Base-by-base conservation (phyloP, 73 alveolate species). In the Effrenium voratum region DNA sequence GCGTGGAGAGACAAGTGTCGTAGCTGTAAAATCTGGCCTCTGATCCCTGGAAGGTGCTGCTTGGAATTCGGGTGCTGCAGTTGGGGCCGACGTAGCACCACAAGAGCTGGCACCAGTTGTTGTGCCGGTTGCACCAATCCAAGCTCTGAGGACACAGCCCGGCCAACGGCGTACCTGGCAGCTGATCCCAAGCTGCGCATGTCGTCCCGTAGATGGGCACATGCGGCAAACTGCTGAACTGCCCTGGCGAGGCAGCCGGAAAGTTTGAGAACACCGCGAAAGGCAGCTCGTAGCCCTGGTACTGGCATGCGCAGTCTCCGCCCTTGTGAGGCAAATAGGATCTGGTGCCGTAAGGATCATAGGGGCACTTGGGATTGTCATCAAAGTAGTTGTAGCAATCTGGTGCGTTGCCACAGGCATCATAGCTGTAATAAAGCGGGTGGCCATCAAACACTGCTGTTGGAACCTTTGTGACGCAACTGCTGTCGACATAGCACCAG, bases 141-240 rank as follows among this genome's bases (percentile, higher is more conserved):
- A 87, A 70, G 44, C 95, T 84, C 5, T 32, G 63, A 32, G 95
- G 95, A 47, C 95, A 87, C 38, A 60, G 63, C 52, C 72, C 40
- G 68, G 68, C 66, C 90, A 60, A 79, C 22, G 95, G 95, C 2
- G 95, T 87, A 34, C 80, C 75, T 30, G 95, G 95, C 85, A 87
- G 36, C 79, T 63, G 95, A 41, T 87, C 95, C 95, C 95, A 87
- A 12, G 95, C 57, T 3, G 95, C 95, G 43, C 95, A 87, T 50
- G 95, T 87, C 15, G 85, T 87, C 85, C 95, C 95, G 34, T 87
- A 87, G 38, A 87, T 84, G 8, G 95, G 52, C 22, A 87, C 45
- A n/a, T 87, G 83, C 30, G 70, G 85, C 34, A 87, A 57, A 49
- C 44, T 87, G 36, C 59, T 50, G 44, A 60, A 66, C 36, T 38